Evolutionary conservation across 1,139 yeast species (phyloP), one percentile per base, ranked within the genome.

Genomic region (Yamadazyma blattariae): DNA sequence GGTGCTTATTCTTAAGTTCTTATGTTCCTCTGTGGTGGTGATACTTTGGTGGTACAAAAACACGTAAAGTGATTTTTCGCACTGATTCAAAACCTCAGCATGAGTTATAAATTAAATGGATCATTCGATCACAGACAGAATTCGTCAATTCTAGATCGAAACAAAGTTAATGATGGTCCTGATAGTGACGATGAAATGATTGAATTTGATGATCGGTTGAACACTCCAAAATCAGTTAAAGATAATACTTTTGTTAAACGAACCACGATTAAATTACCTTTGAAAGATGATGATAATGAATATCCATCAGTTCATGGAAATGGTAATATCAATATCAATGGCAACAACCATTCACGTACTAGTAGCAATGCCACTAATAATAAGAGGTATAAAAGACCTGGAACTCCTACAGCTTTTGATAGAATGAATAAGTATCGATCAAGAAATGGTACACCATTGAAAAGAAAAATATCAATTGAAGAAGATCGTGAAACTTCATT

Each of bases 181-280:
- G 33, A 14, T 12, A 27, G 26, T 18, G 37, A 32, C 20, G 48
- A 44, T 19, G 57, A 51, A 19, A 32, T 42, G 14, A 23, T 23
- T 22, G 59, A 54, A 20, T 56, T 58, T 33, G 64, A 58, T 40
- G 59, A 57, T 24, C 14, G 45, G 12, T 34, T 51, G 14, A 59
- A 53, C 16, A 51, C 58, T 3, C 59, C 61, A 18, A 45, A 37
- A 35, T 30, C 37, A 9, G 25, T 45, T 10, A 36, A 46, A 35
- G 35, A 35, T 27, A 36, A 25, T n/a, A 19, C 32, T 22, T 34
- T 30, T 13, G 27, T 45, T 10, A 37, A 48, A 25, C 42, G 45
- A 31, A 41, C 55, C 26, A 38, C 59, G 30, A 23, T 47, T 10
- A 46, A 42, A 32, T 39, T 51, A 10, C 57, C 61, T 4, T 42